A percentile compares a stretch with the other conserved stretches of the same genome.
These are phyloP conservation scores for Rusavskia elegans DNA, from an alignment of 495 filamentous ascomycete species.

Conservation along the genomic window DNA sequence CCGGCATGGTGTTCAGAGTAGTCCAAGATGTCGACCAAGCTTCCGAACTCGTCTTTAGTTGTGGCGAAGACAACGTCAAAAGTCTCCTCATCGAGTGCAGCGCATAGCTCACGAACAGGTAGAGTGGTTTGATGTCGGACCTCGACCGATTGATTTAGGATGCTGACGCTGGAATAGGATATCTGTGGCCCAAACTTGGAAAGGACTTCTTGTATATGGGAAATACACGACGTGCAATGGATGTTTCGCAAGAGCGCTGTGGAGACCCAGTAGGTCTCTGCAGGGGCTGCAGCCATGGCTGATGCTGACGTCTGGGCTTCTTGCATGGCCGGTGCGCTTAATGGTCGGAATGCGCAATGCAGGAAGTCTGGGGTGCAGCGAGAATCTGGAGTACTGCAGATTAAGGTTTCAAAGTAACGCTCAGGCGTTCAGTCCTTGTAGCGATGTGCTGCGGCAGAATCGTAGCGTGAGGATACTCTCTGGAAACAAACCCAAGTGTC, in stretches of 20 bases:
- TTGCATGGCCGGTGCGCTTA: neutral
- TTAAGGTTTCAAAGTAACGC: no score
- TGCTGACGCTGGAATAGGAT: constrained; percentile 25
- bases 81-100: constrained; percentile 28
- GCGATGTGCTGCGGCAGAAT: no score
- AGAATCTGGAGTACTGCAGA: neutral
- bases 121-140: constrained; percentile 15
- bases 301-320: neutral
- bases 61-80: constrained; percentile 34
- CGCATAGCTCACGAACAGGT: constrained; percentile 20
- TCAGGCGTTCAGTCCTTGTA: no score
- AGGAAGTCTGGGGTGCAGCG: neutral
- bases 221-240: constrained; percentile 37
- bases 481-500: no score
- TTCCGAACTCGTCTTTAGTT: constrained; percentile 20
- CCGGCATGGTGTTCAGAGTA: constrained; percentile 11
- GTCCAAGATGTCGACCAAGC: constrained; percentile 20
- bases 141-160: constrained; percentile 29
- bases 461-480: no score
- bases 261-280: constrained; percentile 12
- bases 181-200: constrained; percentile 18
- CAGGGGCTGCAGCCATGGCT: neutral
- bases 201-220: constrained; percentile 29
- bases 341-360: neutral
- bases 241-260: constrained; percentile 33